phyloP scores from a whole-genome alignment of 1,284 basidiomycete genomes.

The Malassezia slooffiae region DNA sequence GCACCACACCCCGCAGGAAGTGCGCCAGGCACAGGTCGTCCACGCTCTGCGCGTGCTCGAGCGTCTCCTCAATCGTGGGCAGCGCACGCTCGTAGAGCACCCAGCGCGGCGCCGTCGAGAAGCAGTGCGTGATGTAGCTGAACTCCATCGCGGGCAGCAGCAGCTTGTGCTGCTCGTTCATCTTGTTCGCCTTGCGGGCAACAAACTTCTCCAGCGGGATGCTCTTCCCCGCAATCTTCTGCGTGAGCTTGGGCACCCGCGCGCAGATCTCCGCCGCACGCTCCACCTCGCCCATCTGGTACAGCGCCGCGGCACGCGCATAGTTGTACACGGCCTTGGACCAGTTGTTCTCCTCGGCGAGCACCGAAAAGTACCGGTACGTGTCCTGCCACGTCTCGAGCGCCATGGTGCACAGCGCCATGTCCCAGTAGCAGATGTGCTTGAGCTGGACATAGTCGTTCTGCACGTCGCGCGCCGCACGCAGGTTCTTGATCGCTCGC shows the following conservation, averaged over 20 bases:
- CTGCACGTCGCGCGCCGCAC: slow-evolving; percentile 37
- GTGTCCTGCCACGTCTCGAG: slow-evolving; percentile 33
- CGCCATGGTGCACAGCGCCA: slow-evolving; percentile 40
- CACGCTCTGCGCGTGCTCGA: slow-evolving; percentile 24
- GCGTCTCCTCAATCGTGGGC: slow-evolving; percentile 24
- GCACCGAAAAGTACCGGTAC: slow-evolving; percentile 26
- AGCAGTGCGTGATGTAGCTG: slow-evolving; percentile 43
- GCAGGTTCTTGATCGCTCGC: slow-evolving; percentile 35
- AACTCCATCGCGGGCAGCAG: slow-evolving; percentile 41
- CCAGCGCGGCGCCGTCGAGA: slow-evolving; percentile 36
- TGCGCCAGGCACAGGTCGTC: slow-evolving; percentile 42
- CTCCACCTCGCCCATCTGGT: slow-evolving; percentile 21
- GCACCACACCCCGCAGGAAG: slow-evolving; percentile 40
- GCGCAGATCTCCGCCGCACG: slow-evolving; percentile 29
- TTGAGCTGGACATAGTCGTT: slow-evolving; percentile 44
- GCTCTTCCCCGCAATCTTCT: slow-evolving; percentile 44
- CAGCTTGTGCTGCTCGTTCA: slow-evolving; percentile 27
- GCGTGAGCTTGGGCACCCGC: slow-evolving; percentile 32
- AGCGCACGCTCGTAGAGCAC: slow-evolving; percentile 26
- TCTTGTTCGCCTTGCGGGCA: slow-evolving; percentile 40
- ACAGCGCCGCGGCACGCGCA: slow-evolving; percentile 30
- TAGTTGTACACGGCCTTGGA: slow-evolving; percentile 45
- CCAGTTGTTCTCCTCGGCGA: slow-evolving; percentile 43
- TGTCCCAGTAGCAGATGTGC: slow-evolving; percentile 45
- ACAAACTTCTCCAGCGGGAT: slow-evolving; percentile 46